These are phyloP conservation scores for Fomitopsis serialis DNA, from an alignment of 768 basidiomycete species.

Conservation along the genomic window DNA sequence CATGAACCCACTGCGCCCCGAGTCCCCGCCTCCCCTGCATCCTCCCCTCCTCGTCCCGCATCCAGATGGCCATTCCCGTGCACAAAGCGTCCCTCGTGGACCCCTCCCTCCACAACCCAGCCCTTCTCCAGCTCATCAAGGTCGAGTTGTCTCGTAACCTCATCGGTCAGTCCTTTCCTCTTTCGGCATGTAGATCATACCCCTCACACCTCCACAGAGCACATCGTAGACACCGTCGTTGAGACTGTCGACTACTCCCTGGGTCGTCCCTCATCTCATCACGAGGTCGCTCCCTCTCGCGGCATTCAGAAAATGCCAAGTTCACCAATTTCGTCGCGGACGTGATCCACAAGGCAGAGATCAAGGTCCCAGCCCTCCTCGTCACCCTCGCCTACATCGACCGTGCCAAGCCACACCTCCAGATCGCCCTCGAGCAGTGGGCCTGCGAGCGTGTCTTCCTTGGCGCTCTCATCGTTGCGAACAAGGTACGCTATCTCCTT, in stretches of 20 bases:
- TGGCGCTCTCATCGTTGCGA: conserved; percentile 82
- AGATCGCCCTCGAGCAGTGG: conserved; percentile 80
- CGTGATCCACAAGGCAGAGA: conserved; percentile 69
- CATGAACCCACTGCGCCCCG: background rate
- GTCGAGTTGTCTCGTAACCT: conserved; percentile 55
- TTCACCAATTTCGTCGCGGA: conserved; percentile 64
- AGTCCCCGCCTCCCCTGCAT: conserved; percentile 7
- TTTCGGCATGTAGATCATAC: background rate
- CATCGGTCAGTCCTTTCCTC: conserved; percentile 48
- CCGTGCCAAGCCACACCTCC: conserved; percentile 72
- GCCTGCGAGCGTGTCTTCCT: conserved; percentile 89
- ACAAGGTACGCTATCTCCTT: conserved; percentile 52
- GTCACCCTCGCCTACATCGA: conserved; percentile 72
- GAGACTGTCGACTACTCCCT: conserved; percentile 77
- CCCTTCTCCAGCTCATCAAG: conserved; percentile 63
- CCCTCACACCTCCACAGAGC: conserved; percentile 39
- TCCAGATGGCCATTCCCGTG: conserved; percentile 22
- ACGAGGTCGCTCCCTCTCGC: conserved; percentile 41
- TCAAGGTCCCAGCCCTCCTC: conserved; percentile 63
- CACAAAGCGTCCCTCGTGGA: conserved; percentile 56
- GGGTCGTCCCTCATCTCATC: conserved; percentile 56
- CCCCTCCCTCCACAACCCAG: conserved; percentile 56
- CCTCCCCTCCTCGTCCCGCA: conserved; percentile 13
- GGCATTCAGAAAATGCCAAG: conserved; percentile 46
- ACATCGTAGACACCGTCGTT: conserved; percentile 60